Conservation (phyloP, 2,329 filamentous ascomycete species). For the Botrytis fragariae region DNA sequence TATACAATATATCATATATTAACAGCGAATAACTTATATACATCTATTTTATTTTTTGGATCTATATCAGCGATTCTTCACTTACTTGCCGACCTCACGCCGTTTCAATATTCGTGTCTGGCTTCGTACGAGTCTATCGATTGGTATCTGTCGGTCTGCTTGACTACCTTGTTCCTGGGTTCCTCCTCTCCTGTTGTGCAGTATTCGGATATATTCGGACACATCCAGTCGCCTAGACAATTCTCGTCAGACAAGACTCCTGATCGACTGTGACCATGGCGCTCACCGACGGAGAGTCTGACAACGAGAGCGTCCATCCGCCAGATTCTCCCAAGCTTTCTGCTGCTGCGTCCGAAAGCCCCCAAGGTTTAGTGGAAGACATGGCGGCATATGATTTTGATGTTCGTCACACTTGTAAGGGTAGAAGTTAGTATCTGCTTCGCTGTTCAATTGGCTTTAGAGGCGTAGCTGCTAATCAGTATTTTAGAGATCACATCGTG, state of each 20-base stretch:
- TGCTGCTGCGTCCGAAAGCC: neutral
- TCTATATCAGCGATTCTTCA: neutral
- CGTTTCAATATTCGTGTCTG: neutral
- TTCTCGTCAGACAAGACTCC: neutral
- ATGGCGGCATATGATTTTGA: neutral
- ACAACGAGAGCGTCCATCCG: neutral
- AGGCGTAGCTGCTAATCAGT: neutral
- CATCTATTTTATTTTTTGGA: neutral
- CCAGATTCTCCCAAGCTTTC: neutral
- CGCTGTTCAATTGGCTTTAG: neutral
- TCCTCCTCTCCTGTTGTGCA: neutral
- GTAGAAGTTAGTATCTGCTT: neutral
- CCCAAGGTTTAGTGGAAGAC: neutral
- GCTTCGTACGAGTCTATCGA: neutral
- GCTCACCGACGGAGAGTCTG: neutral
- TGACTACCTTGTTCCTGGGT: neutral
- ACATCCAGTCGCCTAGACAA: neutral
- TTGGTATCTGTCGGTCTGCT: neutral
- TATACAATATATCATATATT: neutral
- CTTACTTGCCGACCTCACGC: accelerated
- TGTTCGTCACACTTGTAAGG: neutral
- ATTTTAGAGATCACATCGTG: neutral
- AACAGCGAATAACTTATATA: neutral
- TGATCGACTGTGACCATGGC: neutral
- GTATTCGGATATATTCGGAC: neutral